Base-by-base conservation (phyloP, 331 rosid genomes). In the Prunus yedoensis region DNA sequence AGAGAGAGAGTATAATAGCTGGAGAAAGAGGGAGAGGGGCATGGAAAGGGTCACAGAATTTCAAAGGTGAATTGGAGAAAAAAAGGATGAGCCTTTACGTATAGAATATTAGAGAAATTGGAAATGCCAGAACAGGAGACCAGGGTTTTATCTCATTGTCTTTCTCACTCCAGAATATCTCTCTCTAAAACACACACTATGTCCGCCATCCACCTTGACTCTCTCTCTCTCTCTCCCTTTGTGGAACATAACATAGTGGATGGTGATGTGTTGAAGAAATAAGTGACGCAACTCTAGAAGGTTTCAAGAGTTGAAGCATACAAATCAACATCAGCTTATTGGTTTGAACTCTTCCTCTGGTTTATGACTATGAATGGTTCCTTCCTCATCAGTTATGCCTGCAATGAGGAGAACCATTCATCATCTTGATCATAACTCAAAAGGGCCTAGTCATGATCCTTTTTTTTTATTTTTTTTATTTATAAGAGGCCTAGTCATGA, bases 81-180 rank as follows among this genome's bases (percentile, higher is more conserved):
- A 57, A 80, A 84, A 74, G 80, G 82, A 86, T 77, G 75, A 75
- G 74, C 43, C 71, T 63, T 80, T 76, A 63, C 73, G 81, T 13
- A 54, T 85, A 74, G 61, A 82, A 86, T 83, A 90, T 71, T 76
- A 66, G 74, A 72, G 15, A 83, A 80, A 77, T 74, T 79, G 80
- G 73, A 84, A 85, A 84, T 85, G 89, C 62, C 81, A 79, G 81
- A 75, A 76, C 18, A 65, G 83, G 71, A 83, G 82, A 83, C 71
- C 79, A 60, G 71, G 83, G 76, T 84, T 78, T 87, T 85, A 80
- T 81, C 87, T 79, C 77, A 62, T 84, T 86, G 82, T 88, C 90
- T 79, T 82, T 77, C 82, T 57, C 74, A 49, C 52, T 71, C 63
- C 77, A 76, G 77, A 84, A 76, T 35, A 1, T 35, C 41, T 35